A percentile compares a stretch with the other conserved stretches of the same genome.
phyloP scores from a whole-genome alignment of 306 rosid genomes.

The Inga leiocalycina region DNA sequence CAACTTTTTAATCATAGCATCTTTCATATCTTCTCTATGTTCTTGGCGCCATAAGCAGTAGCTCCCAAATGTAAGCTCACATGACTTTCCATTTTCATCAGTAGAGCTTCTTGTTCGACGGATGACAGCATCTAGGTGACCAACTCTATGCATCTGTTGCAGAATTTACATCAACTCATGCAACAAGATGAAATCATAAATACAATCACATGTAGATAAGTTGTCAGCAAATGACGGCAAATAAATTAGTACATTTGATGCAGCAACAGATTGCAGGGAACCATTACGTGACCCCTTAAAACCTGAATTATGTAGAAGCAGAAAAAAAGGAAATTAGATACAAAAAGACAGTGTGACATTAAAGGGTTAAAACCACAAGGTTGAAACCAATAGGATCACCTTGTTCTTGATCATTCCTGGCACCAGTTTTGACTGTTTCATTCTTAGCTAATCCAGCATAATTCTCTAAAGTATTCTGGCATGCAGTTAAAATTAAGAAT shows the following conservation, averaged over 20 bases:
- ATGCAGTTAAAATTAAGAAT: conserved; percentile 37
- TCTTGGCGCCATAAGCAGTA: conserved; percentile 86
- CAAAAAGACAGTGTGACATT: conserved; percentile 9
- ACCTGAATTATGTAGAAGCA: conserved; percentile 48
- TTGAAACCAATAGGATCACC: conserved; percentile 48
- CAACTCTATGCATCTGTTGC: conserved; percentile 60
- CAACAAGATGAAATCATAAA: conserved; percentile 20
- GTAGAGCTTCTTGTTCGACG: conserved; percentile 40
- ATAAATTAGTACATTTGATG: conserved; percentile 55
- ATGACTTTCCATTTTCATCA: conserved; percentile 68
- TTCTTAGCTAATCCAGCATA: conserved; percentile 47
- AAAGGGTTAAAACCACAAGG: background rate
- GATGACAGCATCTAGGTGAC: conserved; percentile 38
- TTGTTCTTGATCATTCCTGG: conserved; percentile 30
- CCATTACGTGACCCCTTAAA: conserved; percentile 42
- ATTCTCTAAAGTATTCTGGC: conserved; percentile 64
- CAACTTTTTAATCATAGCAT: conserved; percentile 75
- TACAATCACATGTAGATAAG: conserved; percentile 27
- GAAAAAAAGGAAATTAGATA: conserved; percentile 27
- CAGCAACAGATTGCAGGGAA: conserved; percentile 45
- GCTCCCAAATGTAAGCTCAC: conserved; percentile 87
- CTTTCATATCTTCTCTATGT: conserved; percentile 85
- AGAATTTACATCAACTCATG: conserved; percentile 39
- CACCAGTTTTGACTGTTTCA: conserved; percentile 34
- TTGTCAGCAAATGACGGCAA: conserved; percentile 28